Conservation (phyloP, 2,329 filamentous ascomycete genomes). For the Dothistroma pini region DNA sequence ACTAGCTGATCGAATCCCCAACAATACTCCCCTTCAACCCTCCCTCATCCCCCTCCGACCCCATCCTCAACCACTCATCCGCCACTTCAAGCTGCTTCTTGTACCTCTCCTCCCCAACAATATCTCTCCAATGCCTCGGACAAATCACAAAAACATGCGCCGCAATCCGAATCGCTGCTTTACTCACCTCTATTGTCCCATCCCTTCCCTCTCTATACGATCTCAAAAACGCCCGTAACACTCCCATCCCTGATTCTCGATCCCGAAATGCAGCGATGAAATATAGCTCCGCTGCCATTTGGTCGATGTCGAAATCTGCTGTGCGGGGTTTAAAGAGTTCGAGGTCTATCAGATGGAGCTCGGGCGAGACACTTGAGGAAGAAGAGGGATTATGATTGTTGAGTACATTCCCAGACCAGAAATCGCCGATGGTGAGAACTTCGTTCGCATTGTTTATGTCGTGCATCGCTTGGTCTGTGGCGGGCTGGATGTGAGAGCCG, state of each 20-base stretch:
- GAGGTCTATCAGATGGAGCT: conserved; percentile 15
- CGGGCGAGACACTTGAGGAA: no score
- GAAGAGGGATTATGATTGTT: neutral
- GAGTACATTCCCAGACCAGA: conserved; percentile 22
- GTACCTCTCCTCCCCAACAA: neutral
- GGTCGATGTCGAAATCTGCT: conserved; percentile 19
- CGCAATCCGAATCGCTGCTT: conserved; percentile 18
- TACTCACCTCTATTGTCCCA: conserved; percentile 3
- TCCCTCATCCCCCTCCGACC: neutral
- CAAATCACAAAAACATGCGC: conserved; percentile 15
- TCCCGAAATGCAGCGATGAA: conserved; percentile 16
- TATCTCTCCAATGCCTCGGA: neutral
- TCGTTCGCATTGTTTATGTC: conserved; percentile 12
- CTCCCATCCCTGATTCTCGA: neutral
- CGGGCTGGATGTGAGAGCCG: conserved; percentile 7
- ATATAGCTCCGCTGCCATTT: conserved; percentile 22
- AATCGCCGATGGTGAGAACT: conserved; percentile 20
- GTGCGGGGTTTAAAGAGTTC: conserved; percentile 19
- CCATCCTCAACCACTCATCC: conserved; percentile 2
- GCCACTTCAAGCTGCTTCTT: conserved; percentile 3
- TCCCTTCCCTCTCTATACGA: conserved; percentile 6
- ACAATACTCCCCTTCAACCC: neutral
- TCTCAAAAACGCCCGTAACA: conserved; percentile 10
- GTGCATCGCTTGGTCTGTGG: conserved; percentile 10
- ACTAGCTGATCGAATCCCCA: neutral